phyloP scores from a whole-genome alignment of 805 yeast genomes.

The Yueomyces sinensis region DNA sequence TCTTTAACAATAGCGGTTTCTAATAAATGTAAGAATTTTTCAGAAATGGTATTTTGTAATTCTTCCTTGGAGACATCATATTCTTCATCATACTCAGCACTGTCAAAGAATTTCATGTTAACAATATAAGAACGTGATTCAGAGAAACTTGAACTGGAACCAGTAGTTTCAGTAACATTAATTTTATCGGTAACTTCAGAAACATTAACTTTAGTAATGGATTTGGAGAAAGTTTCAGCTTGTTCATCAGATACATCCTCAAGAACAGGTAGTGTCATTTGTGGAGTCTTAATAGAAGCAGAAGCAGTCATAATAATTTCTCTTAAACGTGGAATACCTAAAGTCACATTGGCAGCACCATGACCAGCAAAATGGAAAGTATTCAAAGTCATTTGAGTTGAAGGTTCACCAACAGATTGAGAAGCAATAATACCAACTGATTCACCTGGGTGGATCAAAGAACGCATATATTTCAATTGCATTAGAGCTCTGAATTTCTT shows the following conservation, averaged over 20 bases:
- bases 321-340: conserved; percentile 99
- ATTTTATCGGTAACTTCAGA: conserved; percentile 84
- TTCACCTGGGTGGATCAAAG: conserved; percentile 91
- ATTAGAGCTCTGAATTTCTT: conserved; percentile 90
- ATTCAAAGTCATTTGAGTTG: conserved; percentile 96
- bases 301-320: conserved; percentile 99
- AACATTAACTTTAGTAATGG: conserved; percentile 70
- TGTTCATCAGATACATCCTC: conserved; percentile 69
- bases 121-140: conserved; percentile 61
- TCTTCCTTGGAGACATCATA: conserved; percentile 77
- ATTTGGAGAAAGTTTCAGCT: conserved; percentile 88
- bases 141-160: conserved; percentile 35
- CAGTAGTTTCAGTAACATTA: conserved; percentile 78
- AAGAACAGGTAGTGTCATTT: conserved; percentile 84
- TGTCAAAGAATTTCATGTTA: conserved; percentile 60
- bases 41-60: conserved; percentile 55
- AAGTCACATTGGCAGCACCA: conserved; percentile 98
- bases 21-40: conserved; percentile 52
- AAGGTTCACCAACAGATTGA: conserved; percentile 97
- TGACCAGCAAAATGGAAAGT: conserved; percentile 99
- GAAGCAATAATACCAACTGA: conserved; percentile 97
- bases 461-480: conserved; percentile 97
- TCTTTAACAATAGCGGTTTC: conserved; percentile 70
- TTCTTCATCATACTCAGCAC: conserved; percentile 68
- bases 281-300: conserved; percentile 92